Evolutionary conservation across 345 rosid genomes (phyloP).

Genomic region (Corymbia maculata): DNA sequence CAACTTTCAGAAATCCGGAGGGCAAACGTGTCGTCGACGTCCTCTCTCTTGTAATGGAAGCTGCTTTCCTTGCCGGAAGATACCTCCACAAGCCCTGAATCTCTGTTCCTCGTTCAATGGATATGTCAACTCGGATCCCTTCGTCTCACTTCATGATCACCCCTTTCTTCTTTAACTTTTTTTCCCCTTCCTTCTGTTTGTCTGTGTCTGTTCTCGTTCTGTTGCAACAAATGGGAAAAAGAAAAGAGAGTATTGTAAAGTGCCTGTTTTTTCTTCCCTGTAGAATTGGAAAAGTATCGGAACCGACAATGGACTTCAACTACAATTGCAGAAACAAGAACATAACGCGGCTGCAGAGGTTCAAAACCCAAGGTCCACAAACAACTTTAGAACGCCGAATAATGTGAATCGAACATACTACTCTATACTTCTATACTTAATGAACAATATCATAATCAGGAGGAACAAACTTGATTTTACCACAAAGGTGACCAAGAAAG

Average conservation of each 20-base stretch:
- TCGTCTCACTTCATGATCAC: background rate
- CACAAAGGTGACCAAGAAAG: no score
- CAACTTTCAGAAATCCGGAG: no score
- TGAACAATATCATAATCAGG: no score
- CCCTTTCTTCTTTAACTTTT: background rate
- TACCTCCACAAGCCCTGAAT: background rate
- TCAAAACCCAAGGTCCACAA: background rate
- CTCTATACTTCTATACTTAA: background rate
- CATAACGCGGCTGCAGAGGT: background rate
- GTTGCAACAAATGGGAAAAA: background rate
- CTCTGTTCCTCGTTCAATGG: background rate
- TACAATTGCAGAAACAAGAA: background rate
- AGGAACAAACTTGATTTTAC: no score
- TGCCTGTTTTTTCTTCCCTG: background rate
- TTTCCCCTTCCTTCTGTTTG: background rate
- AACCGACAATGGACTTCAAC: background rate
- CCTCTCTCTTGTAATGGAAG: no score
- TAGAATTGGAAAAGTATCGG: background rate
- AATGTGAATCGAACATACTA: background rate
- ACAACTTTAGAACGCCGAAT: background rate
- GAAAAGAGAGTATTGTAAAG: no score
- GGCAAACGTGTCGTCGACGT: conserved; percentile 33
- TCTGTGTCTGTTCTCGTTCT: background rate
- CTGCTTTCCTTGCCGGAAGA: no score
- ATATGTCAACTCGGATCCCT: background rate